A percentile compares a stretch with the other conserved stretches of the same genome.
These are phyloP conservation scores for Gossypium lobatum DNA, from an alignment of 441 rosid species.

Conservation along the genomic window DNA sequence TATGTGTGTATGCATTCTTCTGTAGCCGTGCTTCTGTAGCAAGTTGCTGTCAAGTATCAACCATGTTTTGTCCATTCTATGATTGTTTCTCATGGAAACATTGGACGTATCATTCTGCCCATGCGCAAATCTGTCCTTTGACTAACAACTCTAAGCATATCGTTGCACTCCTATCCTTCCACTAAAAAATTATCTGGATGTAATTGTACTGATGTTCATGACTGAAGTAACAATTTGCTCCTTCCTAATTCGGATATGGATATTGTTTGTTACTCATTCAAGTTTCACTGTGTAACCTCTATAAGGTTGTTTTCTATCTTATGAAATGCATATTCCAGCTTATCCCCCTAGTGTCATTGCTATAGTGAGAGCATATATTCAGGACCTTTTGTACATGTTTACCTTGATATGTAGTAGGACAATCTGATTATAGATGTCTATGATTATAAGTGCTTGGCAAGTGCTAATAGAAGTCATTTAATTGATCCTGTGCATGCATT, in stretches of 20 bases:
- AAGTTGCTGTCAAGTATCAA: neutral
- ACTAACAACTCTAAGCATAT: neutral
- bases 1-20: neutral
- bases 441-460: neutral
- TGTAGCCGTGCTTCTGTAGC: neutral
- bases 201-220: neutral
- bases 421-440: neutral
- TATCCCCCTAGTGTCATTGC: neutral
- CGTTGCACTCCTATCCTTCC: neutral
- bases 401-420: neutral
- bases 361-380: neutral
- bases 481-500: neutral
- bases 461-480: neutral
- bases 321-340: neutral
- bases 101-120: neutral
- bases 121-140: neutral
- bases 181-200: neutral
- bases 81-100: neutral
- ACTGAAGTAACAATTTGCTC: neutral
- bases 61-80: constrained; percentile 4
- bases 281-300: neutral
- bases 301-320: neutral
- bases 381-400: neutral
- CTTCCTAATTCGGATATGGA: neutral
- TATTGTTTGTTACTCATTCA: neutral